These are phyloP conservation scores for Phytophthora ramorum DNA, from an alignment of 352 stramenopile species.

Conservation along the genomic window DNA sequence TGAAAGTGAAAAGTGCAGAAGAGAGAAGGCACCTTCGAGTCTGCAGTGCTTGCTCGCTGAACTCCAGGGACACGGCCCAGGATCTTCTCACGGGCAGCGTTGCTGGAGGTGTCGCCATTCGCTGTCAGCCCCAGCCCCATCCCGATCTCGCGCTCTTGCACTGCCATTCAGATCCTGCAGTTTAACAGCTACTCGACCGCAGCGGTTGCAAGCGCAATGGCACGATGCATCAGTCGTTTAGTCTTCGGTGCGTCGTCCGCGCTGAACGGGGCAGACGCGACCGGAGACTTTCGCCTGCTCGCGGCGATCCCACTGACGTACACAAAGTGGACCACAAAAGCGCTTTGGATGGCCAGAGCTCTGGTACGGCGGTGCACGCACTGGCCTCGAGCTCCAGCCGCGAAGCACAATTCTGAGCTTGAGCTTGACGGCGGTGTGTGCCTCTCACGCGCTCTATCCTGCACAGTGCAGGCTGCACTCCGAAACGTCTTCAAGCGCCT, in stretches of 20 bases:
- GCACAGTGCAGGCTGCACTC: too few relatives aligned
- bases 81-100: not conserved
- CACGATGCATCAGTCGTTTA: slow-evolving; percentile 11
- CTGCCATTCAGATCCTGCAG: not conserved
- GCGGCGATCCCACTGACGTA: slow-evolving; percentile 10
- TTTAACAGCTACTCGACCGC: too few relatives aligned
- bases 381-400: not conserved
- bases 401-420: not conserved
- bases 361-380: not conserved
- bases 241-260: slow-evolving; percentile 9
- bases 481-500: too few relatives aligned
- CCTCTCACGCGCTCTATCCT: not conserved
- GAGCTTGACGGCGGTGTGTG: not conserved
- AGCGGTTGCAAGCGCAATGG: slow-evolving; percentile 1
- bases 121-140: slow-evolving; percentile 2
- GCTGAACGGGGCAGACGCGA: slow-evolving; percentile 13
- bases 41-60: too few relatives aligned
- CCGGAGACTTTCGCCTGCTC: slow-evolving; percentile 21
- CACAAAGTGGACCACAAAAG: slow-evolving; percentile 23
- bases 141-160: slow-evolving; percentile 9
- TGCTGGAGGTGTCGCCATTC: slow-evolving; percentile 3
- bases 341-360: not conserved
- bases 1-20: not conserved
- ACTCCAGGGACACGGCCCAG: not conserved
- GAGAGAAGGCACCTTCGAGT: not conserved